Conservation (phyloP, 306 rosid genomes). For the Casuarina equisetifolia region DNA sequence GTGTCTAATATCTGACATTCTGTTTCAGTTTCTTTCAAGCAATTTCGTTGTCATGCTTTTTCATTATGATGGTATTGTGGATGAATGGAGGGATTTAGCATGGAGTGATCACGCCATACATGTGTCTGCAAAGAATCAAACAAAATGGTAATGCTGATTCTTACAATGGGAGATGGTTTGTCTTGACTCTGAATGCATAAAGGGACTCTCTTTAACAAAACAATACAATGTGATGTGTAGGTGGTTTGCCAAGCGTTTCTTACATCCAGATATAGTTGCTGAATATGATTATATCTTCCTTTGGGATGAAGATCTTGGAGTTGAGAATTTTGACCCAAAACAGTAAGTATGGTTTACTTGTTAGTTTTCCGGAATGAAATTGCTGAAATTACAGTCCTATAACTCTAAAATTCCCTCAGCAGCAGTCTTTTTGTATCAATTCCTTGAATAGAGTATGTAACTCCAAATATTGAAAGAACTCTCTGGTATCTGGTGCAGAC, state of each 20-base stretch:
- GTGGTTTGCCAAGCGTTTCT: conserved; percentile 97
- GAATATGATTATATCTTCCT: conserved; percentile 81
- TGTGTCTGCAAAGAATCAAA: conserved; percentile 60
- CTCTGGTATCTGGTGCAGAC: neutral
- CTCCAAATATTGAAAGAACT: neutral
- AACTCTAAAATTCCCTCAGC: neutral
- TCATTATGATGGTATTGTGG: conserved; percentile 62
- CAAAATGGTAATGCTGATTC: conserved; percentile 49
- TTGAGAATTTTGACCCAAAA: conserved; percentile 72
- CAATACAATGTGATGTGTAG: conserved; percentile 35
- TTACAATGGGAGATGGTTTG: neutral
- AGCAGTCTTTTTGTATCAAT: conserved; percentile 8
- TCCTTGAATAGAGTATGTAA: neutral
- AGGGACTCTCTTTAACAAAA: neutral
- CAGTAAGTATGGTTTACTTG: conserved; percentile 38
- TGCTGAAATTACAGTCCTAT: conserved; percentile 8
- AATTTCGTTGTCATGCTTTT: conserved; percentile 58
- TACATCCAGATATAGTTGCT: conserved; percentile 90
- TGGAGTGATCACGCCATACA: conserved; percentile 57
- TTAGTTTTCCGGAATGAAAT: neutral
- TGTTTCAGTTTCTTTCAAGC: conserved; percentile 47
- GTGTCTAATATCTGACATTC: conserved; percentile 13
- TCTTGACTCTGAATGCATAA: neutral
- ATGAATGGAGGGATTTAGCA: conserved; percentile 48
- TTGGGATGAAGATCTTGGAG: conserved; percentile 97